phyloP scores from a whole-genome alignment of 805 yeast genomes.

The Candida coquimbonensis region DNA sequence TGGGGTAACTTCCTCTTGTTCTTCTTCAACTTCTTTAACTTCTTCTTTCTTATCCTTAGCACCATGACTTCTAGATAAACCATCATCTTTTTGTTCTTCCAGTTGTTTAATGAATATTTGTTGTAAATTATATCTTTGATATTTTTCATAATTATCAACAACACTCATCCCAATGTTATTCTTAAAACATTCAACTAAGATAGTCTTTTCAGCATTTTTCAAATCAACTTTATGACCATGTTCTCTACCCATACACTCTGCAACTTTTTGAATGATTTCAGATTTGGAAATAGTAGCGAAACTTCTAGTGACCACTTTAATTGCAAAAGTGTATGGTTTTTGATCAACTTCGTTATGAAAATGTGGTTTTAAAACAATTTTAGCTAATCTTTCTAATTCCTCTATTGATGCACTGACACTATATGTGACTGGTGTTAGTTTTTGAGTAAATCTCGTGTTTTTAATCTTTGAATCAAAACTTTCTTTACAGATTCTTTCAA shows the following conservation, averaged over 20 bases:
- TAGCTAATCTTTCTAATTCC: constrained; percentile 56
- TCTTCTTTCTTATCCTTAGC: constrained; percentile 1
- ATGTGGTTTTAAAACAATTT: constrained; percentile 56
- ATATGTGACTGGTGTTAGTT: constrained; percentile 70
- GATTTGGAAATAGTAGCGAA: constrained; percentile 66
- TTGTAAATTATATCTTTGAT: constrained; percentile 71
- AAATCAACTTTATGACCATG: constrained; percentile 75
- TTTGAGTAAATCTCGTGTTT: constrained; percentile 67
- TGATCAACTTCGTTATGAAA: constrained; percentile 45
- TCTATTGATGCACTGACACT: constrained; percentile 69
- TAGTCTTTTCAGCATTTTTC: constrained; percentile 68
- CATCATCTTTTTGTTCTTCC: constrained; percentile 4
- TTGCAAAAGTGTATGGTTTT: constrained; percentile 53
- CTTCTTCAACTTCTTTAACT: neutral
- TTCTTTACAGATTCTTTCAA: constrained; percentile 55
- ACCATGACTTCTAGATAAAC: constrained; percentile 4
- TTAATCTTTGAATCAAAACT: constrained; percentile 43
- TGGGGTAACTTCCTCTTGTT: neutral
- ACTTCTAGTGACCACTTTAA: constrained; percentile 72
- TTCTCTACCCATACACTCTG: constrained; percentile 61
- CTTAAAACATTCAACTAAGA: constrained; percentile 84
- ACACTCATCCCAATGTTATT: constrained; percentile 84
- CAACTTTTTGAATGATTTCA: constrained; percentile 68
- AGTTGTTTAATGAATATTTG: constrained; percentile 54
- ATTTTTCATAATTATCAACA: constrained; percentile 54